phyloP scores from a whole-genome alignment of 441 rosid genomes.

The Populus hybrid region DNA sequence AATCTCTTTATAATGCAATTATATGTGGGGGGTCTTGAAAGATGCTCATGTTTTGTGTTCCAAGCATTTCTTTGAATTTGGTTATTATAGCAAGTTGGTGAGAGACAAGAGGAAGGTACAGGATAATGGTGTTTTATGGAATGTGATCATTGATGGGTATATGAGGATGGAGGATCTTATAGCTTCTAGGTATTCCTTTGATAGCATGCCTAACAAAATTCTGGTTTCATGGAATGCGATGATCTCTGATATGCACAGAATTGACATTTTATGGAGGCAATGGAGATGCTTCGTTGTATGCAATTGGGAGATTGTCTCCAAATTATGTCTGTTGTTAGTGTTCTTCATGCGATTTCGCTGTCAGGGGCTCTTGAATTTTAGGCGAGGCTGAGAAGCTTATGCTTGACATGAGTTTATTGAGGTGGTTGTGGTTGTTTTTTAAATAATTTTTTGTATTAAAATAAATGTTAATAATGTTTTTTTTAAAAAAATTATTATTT shows the following conservation, averaged over 20 bases:
- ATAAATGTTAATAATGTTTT: too few species aligned
- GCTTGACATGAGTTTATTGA: constrained; percentile 11
- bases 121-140: constrained; percentile 57
- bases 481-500: too few species aligned
- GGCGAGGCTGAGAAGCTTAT: constrained; percentile 53
- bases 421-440: too few species aligned
- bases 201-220: constrained; percentile 52
- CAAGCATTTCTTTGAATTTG: constrained; percentile 21
- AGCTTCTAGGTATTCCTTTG: constrained; percentile 39
- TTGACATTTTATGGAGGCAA: constrained; percentile 47
- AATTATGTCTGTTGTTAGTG: constrained; percentile 59
- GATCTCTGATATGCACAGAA: constrained; percentile 52
- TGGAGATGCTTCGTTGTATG: constrained; percentile 50
- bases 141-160: constrained; percentile 59
- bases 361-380: constrained; percentile 43
- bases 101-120: constrained; percentile 36
- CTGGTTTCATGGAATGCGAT: constrained; percentile 59
- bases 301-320: constrained; percentile 33
- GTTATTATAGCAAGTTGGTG: constrained; percentile 12
- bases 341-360: constrained; percentile 49
- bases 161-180: constrained; percentile 40
- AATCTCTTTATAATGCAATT: constrained; percentile 58
- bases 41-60: constrained; percentile 43
- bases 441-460: too few species aligned
- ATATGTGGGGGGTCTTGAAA: constrained; percentile 41